A percentile compares a stretch with the other conserved stretches of the same genome.
These are phyloP conservation scores for Triticum turgidum DNA, from an alignment of 176 grass and related monocot species.

Conservation along the genomic window DNA sequence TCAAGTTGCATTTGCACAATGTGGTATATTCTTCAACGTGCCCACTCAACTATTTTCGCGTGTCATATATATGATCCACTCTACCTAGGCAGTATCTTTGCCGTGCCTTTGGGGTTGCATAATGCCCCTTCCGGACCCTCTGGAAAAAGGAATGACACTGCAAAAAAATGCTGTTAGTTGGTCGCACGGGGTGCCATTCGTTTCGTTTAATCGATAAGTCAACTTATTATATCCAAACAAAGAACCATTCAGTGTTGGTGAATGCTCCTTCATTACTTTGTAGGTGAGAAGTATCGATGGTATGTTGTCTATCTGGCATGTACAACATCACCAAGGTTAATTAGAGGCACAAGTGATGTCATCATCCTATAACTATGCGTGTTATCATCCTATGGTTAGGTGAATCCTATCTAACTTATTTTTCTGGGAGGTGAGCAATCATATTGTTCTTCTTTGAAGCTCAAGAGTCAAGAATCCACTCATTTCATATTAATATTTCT, in stretches of 20 bases:
- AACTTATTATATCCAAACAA: background rate
- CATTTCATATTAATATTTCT: background rate
- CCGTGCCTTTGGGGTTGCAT: background rate
- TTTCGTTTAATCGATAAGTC: too few relatives aligned
- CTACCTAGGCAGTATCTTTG: background rate
- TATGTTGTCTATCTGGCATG: background rate
- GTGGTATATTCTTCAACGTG: background rate
- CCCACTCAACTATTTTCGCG: background rate
- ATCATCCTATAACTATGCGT: background rate
- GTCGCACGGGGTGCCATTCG: background rate
- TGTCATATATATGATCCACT: background rate
- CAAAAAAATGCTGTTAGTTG: background rate
- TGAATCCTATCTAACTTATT: too few relatives aligned
- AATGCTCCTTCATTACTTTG: too few relatives aligned
- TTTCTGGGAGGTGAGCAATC: background rate
- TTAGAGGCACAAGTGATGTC: background rate
- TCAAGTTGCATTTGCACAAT: background rate
- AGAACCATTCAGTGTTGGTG: too few relatives aligned
- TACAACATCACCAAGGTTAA: background rate
- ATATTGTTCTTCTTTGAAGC: background rate
- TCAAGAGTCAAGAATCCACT: background rate
- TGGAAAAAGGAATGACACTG: background rate
- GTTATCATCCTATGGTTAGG: background rate
- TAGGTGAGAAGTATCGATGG: background rate
- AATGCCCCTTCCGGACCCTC: background rate